A percentile compares a stretch with the other conserved stretches of the same genome.
Conservation (phyloP, 176 grass and related monocot genomes). For the Ensete glaucum region DNA sequence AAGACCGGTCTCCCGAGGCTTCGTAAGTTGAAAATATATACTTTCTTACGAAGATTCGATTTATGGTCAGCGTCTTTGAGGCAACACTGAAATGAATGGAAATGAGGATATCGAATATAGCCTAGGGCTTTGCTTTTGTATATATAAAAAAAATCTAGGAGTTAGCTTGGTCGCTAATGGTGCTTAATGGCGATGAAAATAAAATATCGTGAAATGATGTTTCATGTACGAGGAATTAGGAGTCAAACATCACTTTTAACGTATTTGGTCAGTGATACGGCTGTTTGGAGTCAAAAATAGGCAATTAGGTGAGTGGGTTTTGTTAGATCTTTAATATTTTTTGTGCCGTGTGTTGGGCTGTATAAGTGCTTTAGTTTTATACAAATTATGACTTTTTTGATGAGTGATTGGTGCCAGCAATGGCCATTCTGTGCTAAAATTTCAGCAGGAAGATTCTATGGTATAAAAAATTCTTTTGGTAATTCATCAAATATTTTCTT, state of each 20-base stretch:
- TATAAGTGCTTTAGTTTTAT: too few relatives aligned
- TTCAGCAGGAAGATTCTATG: not conserved
- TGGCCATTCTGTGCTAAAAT: not conserved
- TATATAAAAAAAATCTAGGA: not conserved
- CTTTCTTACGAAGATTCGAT: not conserved
- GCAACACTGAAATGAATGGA: not conserved
- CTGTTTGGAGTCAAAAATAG: not conserved
- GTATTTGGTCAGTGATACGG: not conserved
- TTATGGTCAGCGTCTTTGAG: not conserved
- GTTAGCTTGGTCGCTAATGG: not conserved
- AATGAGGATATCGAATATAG: not conserved
- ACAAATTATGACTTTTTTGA: not conserved
- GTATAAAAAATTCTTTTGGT: not conserved
- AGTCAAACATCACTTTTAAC: not conserved
- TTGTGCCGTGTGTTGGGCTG: not conserved
- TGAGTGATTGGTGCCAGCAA: not conserved
- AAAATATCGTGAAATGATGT: not conserved
- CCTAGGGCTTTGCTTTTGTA: not conserved
- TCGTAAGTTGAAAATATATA: conserved; percentile 34
- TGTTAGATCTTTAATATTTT: not conserved
- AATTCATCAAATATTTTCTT: not conserved
- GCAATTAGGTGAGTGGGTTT: not conserved
- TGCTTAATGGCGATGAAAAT: not conserved
- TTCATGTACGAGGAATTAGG: not conserved
- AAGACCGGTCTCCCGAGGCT: conserved; percentile 56